Evolutionary conservation across 768 basidiomycete genomes (phyloP).

Genomic region (Termitomyces sp.): DNA sequence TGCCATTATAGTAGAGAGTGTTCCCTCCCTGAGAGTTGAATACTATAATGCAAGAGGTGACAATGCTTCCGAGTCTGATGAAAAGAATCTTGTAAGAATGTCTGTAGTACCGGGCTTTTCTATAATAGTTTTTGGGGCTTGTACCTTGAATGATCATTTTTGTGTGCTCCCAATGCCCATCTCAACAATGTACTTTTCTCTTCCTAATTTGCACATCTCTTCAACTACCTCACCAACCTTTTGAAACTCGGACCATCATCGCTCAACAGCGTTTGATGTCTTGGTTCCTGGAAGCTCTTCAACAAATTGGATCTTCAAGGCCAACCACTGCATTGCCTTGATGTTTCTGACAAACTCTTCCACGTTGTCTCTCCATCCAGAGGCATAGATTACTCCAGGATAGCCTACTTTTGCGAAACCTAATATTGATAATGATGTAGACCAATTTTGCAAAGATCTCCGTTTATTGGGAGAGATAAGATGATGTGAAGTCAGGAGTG

Average conservation of each 20-base stretch:
- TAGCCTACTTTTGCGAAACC: conserved; percentile 78
- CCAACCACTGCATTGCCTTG: conserved; percentile 78
- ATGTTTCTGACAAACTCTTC: conserved; percentile 65
- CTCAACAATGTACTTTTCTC: conserved; percentile 53
- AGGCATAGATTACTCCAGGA: conserved; percentile 74
- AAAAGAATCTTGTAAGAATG: not conserved
- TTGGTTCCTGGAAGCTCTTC: conserved; percentile 33
- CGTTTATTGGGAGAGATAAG: conserved; percentile 64
- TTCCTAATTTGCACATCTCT: conserved; percentile 56
- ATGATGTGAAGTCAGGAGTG: conserved; percentile 72
- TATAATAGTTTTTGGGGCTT: not conserved
- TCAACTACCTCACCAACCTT: conserved; percentile 70
- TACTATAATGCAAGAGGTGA: not conserved
- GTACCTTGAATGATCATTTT: not conserved
- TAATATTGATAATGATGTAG: conserved; percentile 45
- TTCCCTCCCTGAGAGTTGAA: too few relatives aligned
- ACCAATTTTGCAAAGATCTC: conserved; percentile 52
- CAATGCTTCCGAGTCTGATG: not conserved
- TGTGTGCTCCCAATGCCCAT: conserved; percentile 59
- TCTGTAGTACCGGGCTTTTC: not conserved
- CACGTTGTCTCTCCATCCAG: conserved; percentile 48
- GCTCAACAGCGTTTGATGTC: conserved; percentile 7
- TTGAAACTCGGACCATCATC: conserved; percentile 59
- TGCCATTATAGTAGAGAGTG: too few relatives aligned
- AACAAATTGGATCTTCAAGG: conserved; percentile 58